These are phyloP conservation scores for Penicillium bialowiezense DNA, from an alignment of 495 filamentous ascomycete genomes.

Conservation along the genomic window DNA sequence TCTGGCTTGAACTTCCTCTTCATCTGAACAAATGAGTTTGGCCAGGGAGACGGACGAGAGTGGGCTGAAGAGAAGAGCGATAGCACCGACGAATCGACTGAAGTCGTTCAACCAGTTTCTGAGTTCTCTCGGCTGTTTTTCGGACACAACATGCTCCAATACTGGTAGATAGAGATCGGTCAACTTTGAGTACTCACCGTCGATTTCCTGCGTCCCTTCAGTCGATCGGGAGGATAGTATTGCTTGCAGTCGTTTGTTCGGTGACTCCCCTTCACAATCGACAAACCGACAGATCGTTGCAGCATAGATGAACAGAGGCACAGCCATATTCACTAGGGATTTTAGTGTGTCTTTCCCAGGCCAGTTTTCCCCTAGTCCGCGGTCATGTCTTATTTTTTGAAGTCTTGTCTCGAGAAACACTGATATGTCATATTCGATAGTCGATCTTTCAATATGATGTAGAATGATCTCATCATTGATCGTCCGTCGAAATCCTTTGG, in stretches of 20 bases:
- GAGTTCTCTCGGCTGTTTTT: too few relatives aligned
- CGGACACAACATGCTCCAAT: too few relatives aligned
- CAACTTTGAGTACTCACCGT: too few relatives aligned
- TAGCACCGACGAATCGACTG: conserved; percentile 18
- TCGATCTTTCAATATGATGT: conserved; percentile 1
- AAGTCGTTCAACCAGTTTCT: too few relatives aligned
- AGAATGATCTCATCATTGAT: neutral
- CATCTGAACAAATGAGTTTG: conserved; percentile 13
- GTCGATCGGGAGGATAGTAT: conserved; percentile 13
- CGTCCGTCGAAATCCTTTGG: neutral
- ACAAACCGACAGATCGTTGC: conserved; percentile 31
- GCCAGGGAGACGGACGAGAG: conserved; percentile 15
- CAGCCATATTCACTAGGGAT: conserved; percentile 13
- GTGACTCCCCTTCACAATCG: conserved; percentile 2
- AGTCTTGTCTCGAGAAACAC: conserved; percentile 22
- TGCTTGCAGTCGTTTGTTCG: conserved; percentile 4
- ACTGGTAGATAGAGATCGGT: too few relatives aligned
- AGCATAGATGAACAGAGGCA: conserved; percentile 35
- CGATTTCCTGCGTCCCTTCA: neutral
- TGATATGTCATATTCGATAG: conserved; percentile 27
- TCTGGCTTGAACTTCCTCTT: too few relatives aligned
- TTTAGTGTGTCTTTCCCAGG: conserved; percentile 26
- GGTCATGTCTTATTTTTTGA: conserved; percentile 8
- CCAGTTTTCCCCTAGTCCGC: conserved; percentile 33
- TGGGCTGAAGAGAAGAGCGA: conserved; percentile 23